Conservation (phyloP, 2,329 filamentous ascomycete species). For the Sarocladium kiliense region DNA sequence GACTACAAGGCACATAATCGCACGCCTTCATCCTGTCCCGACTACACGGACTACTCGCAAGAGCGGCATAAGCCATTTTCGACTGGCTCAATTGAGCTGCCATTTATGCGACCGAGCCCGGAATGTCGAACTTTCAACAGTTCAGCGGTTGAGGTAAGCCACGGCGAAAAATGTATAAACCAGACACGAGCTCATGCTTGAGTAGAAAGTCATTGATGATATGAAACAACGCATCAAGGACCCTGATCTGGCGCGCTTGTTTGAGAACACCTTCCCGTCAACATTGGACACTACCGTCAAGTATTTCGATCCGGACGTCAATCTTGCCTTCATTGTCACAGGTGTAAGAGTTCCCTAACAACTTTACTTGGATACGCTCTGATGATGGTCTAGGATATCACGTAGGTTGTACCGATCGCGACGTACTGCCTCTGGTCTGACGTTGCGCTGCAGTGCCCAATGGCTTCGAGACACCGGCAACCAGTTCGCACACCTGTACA, state of each 20-base stretch:
- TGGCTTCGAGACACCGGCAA: slow-evolving; percentile 89
- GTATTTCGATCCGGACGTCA: slow-evolving; percentile 24
- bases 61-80: slow-evolving; percentile 64
- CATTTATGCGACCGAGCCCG: slow-evolving; percentile 71
- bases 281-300: slow-evolving; percentile 68
- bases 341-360: slow-evolving; percentile 47
- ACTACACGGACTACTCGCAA: slow-evolving; percentile 29
- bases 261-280: slow-evolving; percentile 69
- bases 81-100: slow-evolving; percentile 67
- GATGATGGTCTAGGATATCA: slow-evolving; percentile 56
- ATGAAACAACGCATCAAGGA: slow-evolving; percentile 33
- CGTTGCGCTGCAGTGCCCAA: slow-evolving; percentile 73
- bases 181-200: neutral
- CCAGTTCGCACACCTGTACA: slow-evolving; percentile 68
- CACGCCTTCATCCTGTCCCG: slow-evolving; percentile 21
- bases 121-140: slow-evolving; percentile 73
- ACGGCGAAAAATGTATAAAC: neutral
- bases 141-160: slow-evolving; percentile 4
- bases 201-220: slow-evolving; percentile 33
- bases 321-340: slow-evolving; percentile 75
- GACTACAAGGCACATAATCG: neutral
- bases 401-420: slow-evolving; percentile 45
- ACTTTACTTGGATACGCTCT: slow-evolving; percentile 26
- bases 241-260: slow-evolving; percentile 67
- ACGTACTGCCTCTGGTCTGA: neutral